These are phyloP conservation scores for Phytomonas serpens DNA, from an alignment of 208 protist species.

Conservation along the genomic window DNA sequence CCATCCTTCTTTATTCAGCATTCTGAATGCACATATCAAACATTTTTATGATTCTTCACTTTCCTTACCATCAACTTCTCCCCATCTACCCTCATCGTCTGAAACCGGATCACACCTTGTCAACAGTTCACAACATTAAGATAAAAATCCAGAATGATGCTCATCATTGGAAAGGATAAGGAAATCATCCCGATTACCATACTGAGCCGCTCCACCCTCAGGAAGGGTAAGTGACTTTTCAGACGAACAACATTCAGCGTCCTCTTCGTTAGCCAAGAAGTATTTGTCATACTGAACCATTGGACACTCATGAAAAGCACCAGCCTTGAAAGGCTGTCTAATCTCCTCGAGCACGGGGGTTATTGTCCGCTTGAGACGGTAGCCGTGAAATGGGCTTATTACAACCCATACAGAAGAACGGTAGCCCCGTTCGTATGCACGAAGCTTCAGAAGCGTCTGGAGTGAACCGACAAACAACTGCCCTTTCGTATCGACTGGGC, in stretches of 20 bases:
- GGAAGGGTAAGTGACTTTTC: not conserved
- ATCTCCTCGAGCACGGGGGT: not conserved
- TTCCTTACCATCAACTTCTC: not conserved
- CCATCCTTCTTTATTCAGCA: not conserved
- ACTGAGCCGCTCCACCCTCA: not conserved
- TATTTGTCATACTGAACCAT: slow-evolving; percentile 11
- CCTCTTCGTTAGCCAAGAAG: slow-evolving; percentile 21
- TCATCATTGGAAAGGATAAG: not conserved
- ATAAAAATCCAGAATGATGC: not conserved
- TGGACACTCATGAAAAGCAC: not conserved
- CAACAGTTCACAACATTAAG: not conserved
- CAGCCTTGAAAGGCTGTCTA: not conserved
- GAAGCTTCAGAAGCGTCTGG: slow-evolving; percentile 37
- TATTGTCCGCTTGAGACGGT: not conserved
- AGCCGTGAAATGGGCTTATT: slow-evolving; percentile 1
- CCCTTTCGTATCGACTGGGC: slow-evolving; percentile 28
- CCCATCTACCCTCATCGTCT: not conserved
- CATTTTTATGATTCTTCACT: not conserved
- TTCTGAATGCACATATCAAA: not conserved
- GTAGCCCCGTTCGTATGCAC: slow-evolving; percentile 52
- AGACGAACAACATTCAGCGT: not conserved
- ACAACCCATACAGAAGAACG: slow-evolving; percentile 32
- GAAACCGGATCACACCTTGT: not conserved
- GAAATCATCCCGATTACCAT: not conserved
- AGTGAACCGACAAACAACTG: slow-evolving; percentile 22